phyloP scores from a whole-genome alignment of 139 green algal species.

The Volvox africanus region DNA sequence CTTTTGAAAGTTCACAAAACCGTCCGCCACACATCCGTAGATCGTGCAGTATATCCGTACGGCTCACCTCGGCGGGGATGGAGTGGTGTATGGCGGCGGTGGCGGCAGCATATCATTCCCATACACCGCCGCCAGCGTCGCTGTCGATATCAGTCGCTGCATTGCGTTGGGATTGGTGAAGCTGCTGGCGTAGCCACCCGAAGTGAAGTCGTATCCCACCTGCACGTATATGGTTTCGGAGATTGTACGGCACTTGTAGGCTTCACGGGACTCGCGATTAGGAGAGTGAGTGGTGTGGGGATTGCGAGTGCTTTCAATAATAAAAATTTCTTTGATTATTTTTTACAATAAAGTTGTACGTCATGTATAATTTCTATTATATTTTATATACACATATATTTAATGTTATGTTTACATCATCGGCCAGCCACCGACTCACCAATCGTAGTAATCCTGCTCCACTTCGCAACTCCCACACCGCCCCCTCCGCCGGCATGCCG shows the following conservation, averaged over 20 bases:
- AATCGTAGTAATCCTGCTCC: neutral
- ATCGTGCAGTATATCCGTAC: neutral
- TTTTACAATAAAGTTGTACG: no score
- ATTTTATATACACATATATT: neutral
- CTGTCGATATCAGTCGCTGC: neutral
- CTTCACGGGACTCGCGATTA: no score
- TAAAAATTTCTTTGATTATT: no score
- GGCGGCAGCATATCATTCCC: slow-evolving; percentile 3
- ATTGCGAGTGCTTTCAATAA: no score
- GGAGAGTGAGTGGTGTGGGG: neutral
- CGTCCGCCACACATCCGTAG: neutral
- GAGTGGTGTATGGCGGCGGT: neutral
- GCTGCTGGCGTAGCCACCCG: neutral
- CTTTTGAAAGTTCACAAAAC: neutral
- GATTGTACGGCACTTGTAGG: neutral
- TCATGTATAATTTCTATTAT: no score
- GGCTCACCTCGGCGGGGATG: neutral
- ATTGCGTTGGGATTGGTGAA: neutral
- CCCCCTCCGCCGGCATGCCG: neutral
- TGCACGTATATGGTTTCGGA: neutral
- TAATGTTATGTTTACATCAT: neutral
- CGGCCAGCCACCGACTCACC: slow-evolving; percentile 3
- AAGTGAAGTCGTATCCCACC: slow-evolving; percentile 29
- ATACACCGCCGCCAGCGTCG: neutral
- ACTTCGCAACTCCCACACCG: neutral